phyloP scores from a whole-genome alignment of 352 stramenopile genomes.

The Aphanomyces euteiches region DNA sequence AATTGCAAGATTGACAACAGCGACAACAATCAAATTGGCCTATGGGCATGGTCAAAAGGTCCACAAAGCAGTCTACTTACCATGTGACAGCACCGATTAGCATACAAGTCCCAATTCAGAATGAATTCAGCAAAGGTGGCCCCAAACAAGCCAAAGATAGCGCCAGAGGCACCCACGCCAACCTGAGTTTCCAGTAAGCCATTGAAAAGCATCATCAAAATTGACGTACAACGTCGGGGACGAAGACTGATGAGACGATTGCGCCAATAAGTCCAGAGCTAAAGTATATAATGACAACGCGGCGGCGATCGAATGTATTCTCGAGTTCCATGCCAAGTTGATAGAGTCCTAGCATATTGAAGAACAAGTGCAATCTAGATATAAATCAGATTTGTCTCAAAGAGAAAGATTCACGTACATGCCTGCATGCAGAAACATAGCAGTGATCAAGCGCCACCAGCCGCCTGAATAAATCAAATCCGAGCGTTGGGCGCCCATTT shows the following conservation, averaged over 20 bases:
- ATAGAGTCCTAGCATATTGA: constrained; percentile 55
- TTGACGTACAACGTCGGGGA: constrained; percentile 40
- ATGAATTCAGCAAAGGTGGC: constrained; percentile 60
- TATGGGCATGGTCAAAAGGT: constrained; percentile 23
- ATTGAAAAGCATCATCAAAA: too few relatives aligned
- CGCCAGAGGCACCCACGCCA: constrained; percentile 55
- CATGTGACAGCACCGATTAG: constrained; percentile 37
- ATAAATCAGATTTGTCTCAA: background rate
- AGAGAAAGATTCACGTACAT: constrained; percentile 29
- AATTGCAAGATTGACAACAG: constrained; percentile 54
- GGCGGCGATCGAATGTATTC: constrained; percentile 46
- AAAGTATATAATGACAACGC: constrained; percentile 48
- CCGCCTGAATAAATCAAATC: constrained; percentile 52
- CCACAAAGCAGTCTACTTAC: constrained; percentile 37
- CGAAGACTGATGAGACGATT: constrained; percentile 53
- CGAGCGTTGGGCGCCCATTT: constrained; percentile 45
- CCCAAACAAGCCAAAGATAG: constrained; percentile 69
- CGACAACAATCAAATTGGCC: constrained; percentile 44
- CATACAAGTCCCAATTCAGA: constrained; percentile 62
- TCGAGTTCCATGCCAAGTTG: constrained; percentile 60
- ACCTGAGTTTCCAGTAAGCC: background rate
- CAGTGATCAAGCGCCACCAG: constrained; percentile 56
- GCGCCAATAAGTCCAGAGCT: constrained; percentile 52
- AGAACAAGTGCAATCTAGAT: constrained; percentile 50
- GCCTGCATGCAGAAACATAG: constrained; percentile 67